Conservation (phyloP, 305 asterid genomes). For the Solanum chacoense region DNA sequence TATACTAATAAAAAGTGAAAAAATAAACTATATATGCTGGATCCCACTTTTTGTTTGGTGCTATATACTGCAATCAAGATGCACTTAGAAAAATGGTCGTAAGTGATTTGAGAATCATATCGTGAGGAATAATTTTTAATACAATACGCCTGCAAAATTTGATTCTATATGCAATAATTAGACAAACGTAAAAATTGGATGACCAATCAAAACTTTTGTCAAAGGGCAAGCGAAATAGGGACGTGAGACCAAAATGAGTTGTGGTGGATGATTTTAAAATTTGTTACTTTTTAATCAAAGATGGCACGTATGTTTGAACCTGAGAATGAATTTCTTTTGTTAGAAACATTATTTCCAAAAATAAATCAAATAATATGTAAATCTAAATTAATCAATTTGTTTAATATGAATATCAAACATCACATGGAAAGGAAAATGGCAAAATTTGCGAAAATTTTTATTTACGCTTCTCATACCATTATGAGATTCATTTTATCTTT, state of each 20-base stretch:
- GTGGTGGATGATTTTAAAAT: neutral
- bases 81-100: neutral
- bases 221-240: neutral
- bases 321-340: no score
- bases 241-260: neutral
- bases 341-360: no score
- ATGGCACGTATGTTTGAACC: neutral
- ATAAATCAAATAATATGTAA: neutral
- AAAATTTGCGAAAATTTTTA: neutral
- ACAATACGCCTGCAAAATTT: neutral
- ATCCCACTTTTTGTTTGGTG: neutral
- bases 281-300: neutral
- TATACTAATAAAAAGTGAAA: neutral
- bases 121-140: neutral
- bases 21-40: neutral
- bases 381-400: neutral
- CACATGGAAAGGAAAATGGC: neutral
- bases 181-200: neutral
- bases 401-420: neutral
- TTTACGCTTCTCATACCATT: neutral
- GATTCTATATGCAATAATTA: neutral
- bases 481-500: neutral
- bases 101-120: neutral
- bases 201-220: neutral
- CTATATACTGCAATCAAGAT: neutral